phyloP scores from a whole-genome alignment of 208 protist genomes.

The Acanthamoeba royreba region DNA sequence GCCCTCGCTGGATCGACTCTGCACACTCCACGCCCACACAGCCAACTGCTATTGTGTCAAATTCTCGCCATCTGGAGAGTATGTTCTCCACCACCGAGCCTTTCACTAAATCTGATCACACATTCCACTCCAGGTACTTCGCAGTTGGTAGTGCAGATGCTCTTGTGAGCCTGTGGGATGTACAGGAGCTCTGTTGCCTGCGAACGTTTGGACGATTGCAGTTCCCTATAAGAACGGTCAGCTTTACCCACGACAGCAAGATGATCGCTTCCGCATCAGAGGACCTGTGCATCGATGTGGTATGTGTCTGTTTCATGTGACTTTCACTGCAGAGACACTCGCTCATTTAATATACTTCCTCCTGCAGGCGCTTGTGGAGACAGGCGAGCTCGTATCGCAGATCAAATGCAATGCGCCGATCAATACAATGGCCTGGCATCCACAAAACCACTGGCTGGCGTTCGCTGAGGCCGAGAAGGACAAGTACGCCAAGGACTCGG shows the following conservation, averaged over 20 bases:
- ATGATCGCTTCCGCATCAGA: conserved; percentile 62
- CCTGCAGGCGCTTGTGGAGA: neutral
- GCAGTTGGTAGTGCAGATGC: conserved; percentile 62
- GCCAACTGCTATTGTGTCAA: conserved; percentile 68
- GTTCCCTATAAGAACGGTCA: conserved; percentile 56
- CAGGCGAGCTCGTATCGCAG: neutral
- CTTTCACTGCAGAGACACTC: too few relatives aligned
- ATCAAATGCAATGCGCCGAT: conserved; percentile 42
- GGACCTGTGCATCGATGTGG: conserved; percentile 58
- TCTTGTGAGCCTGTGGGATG: conserved; percentile 51
- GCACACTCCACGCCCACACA: conserved; percentile 54
- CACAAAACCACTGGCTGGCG: conserved; percentile 20
- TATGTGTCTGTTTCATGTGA: neutral
- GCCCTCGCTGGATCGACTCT: neutral
- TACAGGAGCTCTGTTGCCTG: conserved; percentile 53
- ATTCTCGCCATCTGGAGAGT: conserved; percentile 47
- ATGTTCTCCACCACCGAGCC: neutral
- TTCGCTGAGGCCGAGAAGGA: neutral
- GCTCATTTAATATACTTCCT: too few relatives aligned
- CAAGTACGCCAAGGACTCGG: neutral
- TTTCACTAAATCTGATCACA: neutral
- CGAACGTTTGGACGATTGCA: conserved; percentile 41
- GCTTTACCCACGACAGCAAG: conserved; percentile 54
- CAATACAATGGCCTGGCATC: conserved; percentile 65
- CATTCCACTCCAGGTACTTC: neutral